Base-by-base conservation (phyloP, 352 stramenopile species). In the Globisporangium echinulatum region DNA sequence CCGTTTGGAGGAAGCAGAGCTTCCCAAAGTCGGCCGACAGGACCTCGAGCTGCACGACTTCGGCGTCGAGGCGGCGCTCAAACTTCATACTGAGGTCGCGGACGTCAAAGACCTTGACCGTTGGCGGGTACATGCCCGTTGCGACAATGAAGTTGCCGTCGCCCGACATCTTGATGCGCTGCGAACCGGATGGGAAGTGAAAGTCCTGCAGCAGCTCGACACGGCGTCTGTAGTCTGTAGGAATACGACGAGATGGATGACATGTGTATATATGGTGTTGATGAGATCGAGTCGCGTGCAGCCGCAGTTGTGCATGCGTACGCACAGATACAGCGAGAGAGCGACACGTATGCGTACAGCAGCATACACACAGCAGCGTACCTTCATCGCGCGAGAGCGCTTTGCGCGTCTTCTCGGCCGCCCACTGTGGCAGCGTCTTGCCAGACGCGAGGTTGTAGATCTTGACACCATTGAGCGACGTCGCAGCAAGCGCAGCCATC, bases 201-300 rank as follows among this genome's bases (percentile, higher is more conserved):
- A 99, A 99, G 68, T 99, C 97, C 85, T 99, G 97, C 61, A 99
- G 84, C 17, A 99, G 73, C 68, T 99, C 97, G 42, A 99, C 95
- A 43, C 97, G 87, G 51, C 91, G 88, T 42, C 96, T 80, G 66
- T 94, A 96, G 62, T 94, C 86, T 73, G 47, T 42, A 33, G 25
- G 25, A 33, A 33, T 33, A 33, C 25, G 25, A 33, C 25, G 25
- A 33, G 25, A 33, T 33, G 25, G 25, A 33, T 33, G 25, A 33
- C 25, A 33, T 33, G 25, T 33, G 25, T 3, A 33, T 3, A 33
- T 33, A 33, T 14, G 13, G 36, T 54, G 19, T 4, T 11, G 5
- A 17, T 36, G 8, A 33, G 8, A 4, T 42, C 1, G 49, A 4
- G 7, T 17, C 44, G 1, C 49, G 13, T 10, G 10, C 49, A 54